Base-by-base conservation (phyloP, 345 rosid genomes). In the Acer campestre region DNA sequence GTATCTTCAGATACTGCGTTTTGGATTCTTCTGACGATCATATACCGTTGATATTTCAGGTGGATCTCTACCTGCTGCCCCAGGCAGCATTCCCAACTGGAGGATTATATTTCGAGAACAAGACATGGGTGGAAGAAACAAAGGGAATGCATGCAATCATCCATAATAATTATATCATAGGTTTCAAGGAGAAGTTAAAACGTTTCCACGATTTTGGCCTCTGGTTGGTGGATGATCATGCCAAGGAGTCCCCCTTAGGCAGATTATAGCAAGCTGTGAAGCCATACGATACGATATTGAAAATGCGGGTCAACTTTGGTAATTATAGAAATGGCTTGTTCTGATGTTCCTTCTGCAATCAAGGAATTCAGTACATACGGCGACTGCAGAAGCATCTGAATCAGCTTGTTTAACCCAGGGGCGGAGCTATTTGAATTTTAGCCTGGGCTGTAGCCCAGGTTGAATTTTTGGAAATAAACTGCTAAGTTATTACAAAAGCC, bases 11-110 rank as follows among this genome's bases (percentile, higher is more conserved):
- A 38, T 38, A 40, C 44, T 9, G 44, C 8, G 6, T 38, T 38
- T 38, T 38, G 42, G 42, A 38, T 38, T 69, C 29, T 49, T 71
- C 53, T 74, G 56, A 61, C 7, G 18, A 20, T 61, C 51, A 27
- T 38, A 1, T 72, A 44, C 59, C 20, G 71, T 31, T 70, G 77
- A 65, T 78, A 70, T 59, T 23, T 79, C 84, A 95, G 98, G 98
- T 88, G 85, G 95, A 93, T 83, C 90, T 92, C 14, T 94, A 90
- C 86, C 80, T 96, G 86, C 91, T 96, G 62, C 85, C 97, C 46
- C 99, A 94, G 78, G 86, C 89, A 65, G 97, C 97, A 59, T 96
- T 96, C 64, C 99, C 98, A 31, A 92, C 98, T 6, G 99, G 97
- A 75, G 97, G 98, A 71, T 80, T 94, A 31, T 96, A 91, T 84